Conservation (phyloP, 1,284 basidiomycete species). For the Moesziomyces sp. region DNA sequence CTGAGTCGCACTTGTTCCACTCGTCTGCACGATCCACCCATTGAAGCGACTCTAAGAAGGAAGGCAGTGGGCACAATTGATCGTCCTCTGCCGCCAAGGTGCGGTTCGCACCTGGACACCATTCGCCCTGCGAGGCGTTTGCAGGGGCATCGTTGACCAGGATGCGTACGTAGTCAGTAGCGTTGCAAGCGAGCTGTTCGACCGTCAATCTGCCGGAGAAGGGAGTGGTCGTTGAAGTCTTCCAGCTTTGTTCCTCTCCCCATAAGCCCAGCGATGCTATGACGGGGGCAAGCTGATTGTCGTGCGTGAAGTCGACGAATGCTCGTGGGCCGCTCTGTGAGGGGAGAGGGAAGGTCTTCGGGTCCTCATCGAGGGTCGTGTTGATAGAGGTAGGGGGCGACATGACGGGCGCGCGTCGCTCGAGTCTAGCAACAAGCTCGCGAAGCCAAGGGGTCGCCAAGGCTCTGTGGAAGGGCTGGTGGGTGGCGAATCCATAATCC, state of each 20-base stretch:
- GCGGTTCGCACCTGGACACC: constrained; percentile 10
- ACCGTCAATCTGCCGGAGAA: constrained; percentile 38
- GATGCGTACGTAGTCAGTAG: constrained; percentile 23
- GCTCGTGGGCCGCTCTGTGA: constrained; percentile 12
- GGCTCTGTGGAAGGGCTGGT: constrained; percentile 26
- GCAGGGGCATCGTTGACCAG: constrained; percentile 36
- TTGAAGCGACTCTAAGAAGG: constrained; percentile 16
- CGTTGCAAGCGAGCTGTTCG: constrained; percentile 25
- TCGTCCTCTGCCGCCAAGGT: background rate
- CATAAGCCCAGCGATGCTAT: constrained; percentile 29
- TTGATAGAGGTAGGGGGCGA: constrained; percentile 44
- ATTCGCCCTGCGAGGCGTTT: constrained; percentile 1
- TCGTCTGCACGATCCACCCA: constrained; percentile 36
- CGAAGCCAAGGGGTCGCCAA: constrained; percentile 43
- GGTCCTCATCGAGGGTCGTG: constrained; percentile 31
- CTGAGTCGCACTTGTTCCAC: constrained; percentile 43
- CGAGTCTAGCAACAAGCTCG: constrained; percentile 28
- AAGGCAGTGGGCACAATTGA: constrained; percentile 22
- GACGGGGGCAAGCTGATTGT: constrained; percentile 49
- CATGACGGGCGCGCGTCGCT: constrained; percentile 26
- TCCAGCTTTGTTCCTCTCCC: constrained; percentile 21
- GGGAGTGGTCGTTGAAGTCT: constrained; percentile 33
- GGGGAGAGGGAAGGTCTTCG: constrained; percentile 24
- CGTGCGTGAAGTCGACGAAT: constrained; percentile 46
- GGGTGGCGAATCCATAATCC: constrained; percentile 32